Conservation (phyloP, 1,139 yeast species). For the Fermentozyma sake region DNA sequence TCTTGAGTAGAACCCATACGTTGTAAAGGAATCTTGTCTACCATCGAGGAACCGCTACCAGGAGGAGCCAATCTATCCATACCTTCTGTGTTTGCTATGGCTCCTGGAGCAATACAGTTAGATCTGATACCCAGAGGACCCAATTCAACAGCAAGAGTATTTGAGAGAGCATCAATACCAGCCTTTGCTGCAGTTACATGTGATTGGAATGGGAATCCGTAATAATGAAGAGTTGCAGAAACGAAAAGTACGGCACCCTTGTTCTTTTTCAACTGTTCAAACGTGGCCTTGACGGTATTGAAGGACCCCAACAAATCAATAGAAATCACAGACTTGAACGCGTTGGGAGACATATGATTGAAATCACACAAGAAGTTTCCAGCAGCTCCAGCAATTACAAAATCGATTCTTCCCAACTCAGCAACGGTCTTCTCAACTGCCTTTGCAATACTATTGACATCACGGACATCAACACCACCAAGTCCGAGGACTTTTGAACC, state of each 20-base stretch:
- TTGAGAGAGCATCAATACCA: constrained; percentile 82
- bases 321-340: constrained; percentile 78
- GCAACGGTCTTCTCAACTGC: constrained; percentile 66
- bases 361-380: constrained; percentile 86
- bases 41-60: constrained; percentile 29
- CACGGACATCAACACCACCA: constrained; percentile 74
- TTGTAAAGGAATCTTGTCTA: constrained; percentile 64
- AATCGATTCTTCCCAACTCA: constrained; percentile 71
- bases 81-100: constrained; percentile 80
- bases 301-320: constrained; percentile 84
- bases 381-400: constrained; percentile 91
- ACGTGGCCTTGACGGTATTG: constrained; percentile 81
- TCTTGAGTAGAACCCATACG: constrained; percentile 71
- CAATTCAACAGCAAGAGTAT: constrained; percentile 78
- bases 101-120: constrained; percentile 87
- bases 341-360: constrained; percentile 73
- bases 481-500: constrained; percentile 66
- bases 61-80: constrained; percentile 51
- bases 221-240: constrained; percentile 82
- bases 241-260: constrained; percentile 76
- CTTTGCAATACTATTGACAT: constrained; percentile 46
- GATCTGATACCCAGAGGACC: constrained; percentile 83
- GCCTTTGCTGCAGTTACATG: constrained; percentile 95
- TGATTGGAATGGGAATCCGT: constrained; percentile 79
- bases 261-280: constrained; percentile 55